These are phyloP conservation scores for Teunomyces kruisii DNA, from an alignment of 805 yeast species.

Conservation along the genomic window DNA sequence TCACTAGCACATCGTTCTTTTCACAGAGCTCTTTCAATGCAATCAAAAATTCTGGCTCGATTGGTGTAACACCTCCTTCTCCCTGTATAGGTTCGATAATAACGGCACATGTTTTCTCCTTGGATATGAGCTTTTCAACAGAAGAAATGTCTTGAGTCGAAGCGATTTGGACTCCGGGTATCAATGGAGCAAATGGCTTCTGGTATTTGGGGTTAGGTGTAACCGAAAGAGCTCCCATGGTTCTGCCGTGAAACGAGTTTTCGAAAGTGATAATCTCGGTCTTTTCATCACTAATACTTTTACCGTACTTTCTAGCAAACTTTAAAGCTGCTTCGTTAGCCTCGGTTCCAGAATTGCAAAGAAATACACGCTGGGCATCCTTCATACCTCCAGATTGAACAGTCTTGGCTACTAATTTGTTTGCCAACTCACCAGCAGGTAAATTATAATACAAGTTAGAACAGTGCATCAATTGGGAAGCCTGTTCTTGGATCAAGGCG, in stretches of 20 bases:
- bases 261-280: slow-evolving; percentile 82
- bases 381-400: slow-evolving; percentile 73
- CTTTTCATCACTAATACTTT: slow-evolving; percentile 51
- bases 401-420: slow-evolving; percentile 69
- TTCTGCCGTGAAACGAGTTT: slow-evolving; percentile 91
- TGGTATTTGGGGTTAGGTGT: slow-evolving; percentile 94
- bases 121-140: slow-evolving; percentile 53
- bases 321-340: slow-evolving; percentile 61
- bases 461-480: slow-evolving; percentile 70
- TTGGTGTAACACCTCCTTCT: slow-evolving; percentile 88
- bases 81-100: slow-evolving; percentile 98
- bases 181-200: slow-evolving; percentile 83
- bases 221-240: slow-evolving; percentile 89
- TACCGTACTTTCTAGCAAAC: slow-evolving; percentile 78
- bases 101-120: slow-evolving; percentile 78
- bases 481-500: slow-evolving; percentile 69
- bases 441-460: slow-evolving; percentile 84
- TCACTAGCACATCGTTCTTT: slow-evolving; percentile 69
- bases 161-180: slow-evolving; percentile 84
- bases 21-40: slow-evolving; percentile 67
- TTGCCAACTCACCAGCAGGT: slow-evolving; percentile 79
- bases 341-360: slow-evolving; percentile 61
- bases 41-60: slow-evolving; percentile 60
- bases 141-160: slow-evolving; percentile 58
- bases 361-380: slow-evolving; percentile 70